phyloP scores from a whole-genome alignment of 441 rosid genomes.

The Populus tomentosa region DNA sequence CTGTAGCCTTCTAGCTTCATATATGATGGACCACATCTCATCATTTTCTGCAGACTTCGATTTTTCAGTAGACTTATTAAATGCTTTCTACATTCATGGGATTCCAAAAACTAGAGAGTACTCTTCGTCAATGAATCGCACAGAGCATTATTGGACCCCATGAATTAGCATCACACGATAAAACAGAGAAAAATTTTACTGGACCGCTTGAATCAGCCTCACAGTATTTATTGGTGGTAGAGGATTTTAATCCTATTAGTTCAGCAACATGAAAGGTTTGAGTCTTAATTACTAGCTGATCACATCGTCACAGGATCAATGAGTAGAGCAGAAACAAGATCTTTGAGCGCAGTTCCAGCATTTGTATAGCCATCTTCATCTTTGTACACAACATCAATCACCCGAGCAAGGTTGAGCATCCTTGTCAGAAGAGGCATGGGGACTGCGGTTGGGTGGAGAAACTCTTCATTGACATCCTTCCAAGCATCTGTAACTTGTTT shows the following conservation, averaged over 20 bases:
- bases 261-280: background rate
- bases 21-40: too few relatives aligned
- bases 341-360: background rate
- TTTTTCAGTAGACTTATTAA: too few relatives aligned
- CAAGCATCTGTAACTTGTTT: slow-evolving; percentile 17
- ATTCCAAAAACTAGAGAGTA: too few relatives aligned
- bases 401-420: slow-evolving; percentile 18
- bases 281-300: background rate
- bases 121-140: too few relatives aligned
- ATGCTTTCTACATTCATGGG: too few relatives aligned
- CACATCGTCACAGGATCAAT: slow-evolving; percentile 17
- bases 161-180: too few relatives aligned
- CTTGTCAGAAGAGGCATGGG: slow-evolving; percentile 5
- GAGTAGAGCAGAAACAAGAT: slow-evolving; percentile 15
- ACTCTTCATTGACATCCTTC: slow-evolving; percentile 31
- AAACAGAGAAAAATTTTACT: too few relatives aligned
- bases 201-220: too few relatives aligned
- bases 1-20: too few relatives aligned
- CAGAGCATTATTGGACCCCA: too few relatives aligned
- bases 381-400: slow-evolving; percentile 10
- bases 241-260: background rate
- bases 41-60: too few relatives aligned
- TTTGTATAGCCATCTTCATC: slow-evolving; percentile 20
- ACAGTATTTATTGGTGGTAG: too few relatives aligned
- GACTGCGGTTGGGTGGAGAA: slow-evolving; percentile 4